These are phyloP conservation scores for Sphaceloma murrayae DNA, from an alignment of 2,329 filamentous ascomycete genomes.

Conservation along the genomic window DNA sequence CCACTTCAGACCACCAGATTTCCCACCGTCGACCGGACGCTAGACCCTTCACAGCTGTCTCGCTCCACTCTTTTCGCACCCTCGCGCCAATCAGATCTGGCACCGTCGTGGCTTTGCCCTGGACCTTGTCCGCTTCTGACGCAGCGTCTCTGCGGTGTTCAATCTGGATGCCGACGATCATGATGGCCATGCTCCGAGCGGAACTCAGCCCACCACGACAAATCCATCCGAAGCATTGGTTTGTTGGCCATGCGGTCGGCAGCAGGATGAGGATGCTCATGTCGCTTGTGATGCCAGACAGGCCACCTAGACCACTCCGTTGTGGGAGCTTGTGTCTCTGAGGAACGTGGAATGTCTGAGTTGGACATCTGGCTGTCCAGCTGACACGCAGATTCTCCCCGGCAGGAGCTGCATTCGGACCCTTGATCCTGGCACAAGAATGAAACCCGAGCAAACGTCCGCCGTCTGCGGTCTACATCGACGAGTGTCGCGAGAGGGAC, in stretches of 20 bases:
- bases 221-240: not conserved
- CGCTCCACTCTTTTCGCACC: no score
- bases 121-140: no score
- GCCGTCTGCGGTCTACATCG: no score
- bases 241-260: not conserved
- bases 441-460: conserved; percentile 1
- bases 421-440: conserved; percentile 4
- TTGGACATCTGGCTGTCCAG: conserved; percentile 3
- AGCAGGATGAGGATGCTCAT: not conserved
- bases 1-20: no score
- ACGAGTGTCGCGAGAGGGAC: no score
- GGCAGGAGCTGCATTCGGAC: conserved; percentile 11
- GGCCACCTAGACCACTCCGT: not conserved
- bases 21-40: no score
- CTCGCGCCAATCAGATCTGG: no score
- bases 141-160: no score
- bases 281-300: not conserved
- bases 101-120: no score
- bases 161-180: no score
- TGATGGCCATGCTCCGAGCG: not conserved
- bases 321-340: conserved; percentile 4
- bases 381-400: conserved; percentile 10
- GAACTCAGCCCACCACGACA: no score
- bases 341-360: conserved; percentile 15
- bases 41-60: no score